Evolutionary conservation across 2,329 filamentous ascomycete species (phyloP).

Genomic region (Apiospora arundinis): DNA sequence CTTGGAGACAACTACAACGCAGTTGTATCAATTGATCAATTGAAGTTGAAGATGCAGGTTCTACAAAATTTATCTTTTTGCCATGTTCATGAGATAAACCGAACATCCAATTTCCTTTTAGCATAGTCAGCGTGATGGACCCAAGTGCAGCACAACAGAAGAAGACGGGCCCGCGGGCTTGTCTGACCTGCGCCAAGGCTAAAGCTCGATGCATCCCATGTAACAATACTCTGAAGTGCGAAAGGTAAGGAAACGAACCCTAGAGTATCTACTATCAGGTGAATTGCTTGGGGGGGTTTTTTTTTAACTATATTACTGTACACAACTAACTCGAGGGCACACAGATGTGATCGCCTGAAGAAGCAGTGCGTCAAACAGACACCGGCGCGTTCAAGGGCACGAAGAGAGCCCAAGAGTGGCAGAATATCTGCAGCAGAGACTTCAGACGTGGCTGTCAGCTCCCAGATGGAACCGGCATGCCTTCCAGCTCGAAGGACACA

Average conservation of each 20-base stretch:
- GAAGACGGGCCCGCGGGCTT: slow-evolving; percentile 24
- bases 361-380: slow-evolving; percentile 24
- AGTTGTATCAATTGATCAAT: neutral
- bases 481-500: neutral
- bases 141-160: neutral
- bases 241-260: slow-evolving; percentile 19
- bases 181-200: slow-evolving; percentile 25
- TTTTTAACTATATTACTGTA: neutral
- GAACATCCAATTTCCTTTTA: neutral
- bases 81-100: neutral
- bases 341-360: slow-evolving; percentile 24
- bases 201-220: slow-evolving; percentile 25
- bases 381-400: slow-evolving; percentile 20
- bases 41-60: too few species aligned
- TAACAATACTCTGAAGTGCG: slow-evolving; percentile 22
- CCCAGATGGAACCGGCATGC: neutral
- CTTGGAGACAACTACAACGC: neutral
- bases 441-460: neutral
- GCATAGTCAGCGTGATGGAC: neutral
- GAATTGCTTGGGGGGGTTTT: too few species aligned
- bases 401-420: neutral
- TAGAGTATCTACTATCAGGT: neutral
- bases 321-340: neutral
- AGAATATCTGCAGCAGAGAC: neutral
- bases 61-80: neutral